Percentiles rank a stretch among this genome's conserved stretches.
Evolutionary conservation across 495 filamentous ascomycete species (phyloP).

Genomic region (Entonaema liquescens): DNA sequence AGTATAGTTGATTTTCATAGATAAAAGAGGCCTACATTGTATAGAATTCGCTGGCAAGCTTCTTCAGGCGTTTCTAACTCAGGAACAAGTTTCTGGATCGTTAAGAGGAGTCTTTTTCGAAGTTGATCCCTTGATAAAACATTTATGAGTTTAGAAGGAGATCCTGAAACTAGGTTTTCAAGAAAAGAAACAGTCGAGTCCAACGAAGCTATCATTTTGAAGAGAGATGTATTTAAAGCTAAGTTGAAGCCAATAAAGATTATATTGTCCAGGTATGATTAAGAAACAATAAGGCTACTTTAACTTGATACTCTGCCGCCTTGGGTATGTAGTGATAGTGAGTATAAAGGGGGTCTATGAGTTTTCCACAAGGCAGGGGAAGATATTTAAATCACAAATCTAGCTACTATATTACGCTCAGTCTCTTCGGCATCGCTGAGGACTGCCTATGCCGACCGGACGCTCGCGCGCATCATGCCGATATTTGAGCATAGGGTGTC

Average conservation of each 20-base stretch:
- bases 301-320: not conserved
- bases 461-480: slow-evolving; percentile 10
- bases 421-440: slow-evolving; percentile 11
- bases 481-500: not conserved
- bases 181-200: slow-evolving; percentile 14
- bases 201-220: not conserved
- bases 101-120: slow-evolving; percentile 30
- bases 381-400: not conserved
- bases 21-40: slow-evolving; percentile 21
- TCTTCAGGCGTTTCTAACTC: slow-evolving; percentile 33
- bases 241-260: not conserved
- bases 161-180: slow-evolving; percentile 11
- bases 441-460: slow-evolving; percentile 10
- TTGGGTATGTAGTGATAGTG: too few species aligned
- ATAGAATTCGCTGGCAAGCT: slow-evolving; percentile 26
- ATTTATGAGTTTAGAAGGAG: not conserved
- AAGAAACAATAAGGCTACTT: not conserved
- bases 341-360: not conserved
- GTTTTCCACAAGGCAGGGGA: not conserved
- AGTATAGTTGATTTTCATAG: not conserved
- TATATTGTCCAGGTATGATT: not conserved
- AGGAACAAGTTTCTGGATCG: slow-evolving; percentile 11
- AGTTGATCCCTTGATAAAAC: slow-evolving; percentile 17
- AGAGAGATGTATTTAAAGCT: too few species aligned
- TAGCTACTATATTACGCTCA: not conserved